Evolutionary conservation across 129 eudicot genomes (phyloP), one percentile per base, ranked within the genome.

Genomic region (Ambrosia artemisiifolia): DNA sequence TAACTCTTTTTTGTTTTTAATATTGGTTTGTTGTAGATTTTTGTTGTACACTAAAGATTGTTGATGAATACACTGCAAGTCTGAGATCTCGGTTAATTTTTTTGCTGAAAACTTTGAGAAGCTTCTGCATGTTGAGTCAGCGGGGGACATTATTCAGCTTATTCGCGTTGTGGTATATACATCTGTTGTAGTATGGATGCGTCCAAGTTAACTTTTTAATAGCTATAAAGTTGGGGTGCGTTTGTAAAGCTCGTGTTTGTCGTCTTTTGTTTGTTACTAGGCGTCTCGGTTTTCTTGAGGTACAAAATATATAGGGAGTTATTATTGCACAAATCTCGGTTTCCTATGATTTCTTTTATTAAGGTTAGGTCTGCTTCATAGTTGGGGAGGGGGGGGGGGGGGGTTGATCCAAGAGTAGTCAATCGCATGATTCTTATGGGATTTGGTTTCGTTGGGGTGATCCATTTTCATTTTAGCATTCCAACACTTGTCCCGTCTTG

Each of bases 81-180:
- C 75, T 38, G 94, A 94, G 63, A 79, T 95, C 75, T 63, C 80
- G 9, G 79, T 95, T 33, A 85, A 81, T 56, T 64, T 95, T 38
- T 95, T 90, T 83, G 94, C 83, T 81, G 88, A 83, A 83, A 73
- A 75, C 72, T 81, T 88, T 88, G 94, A 78, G 40, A 84, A 76
- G 82, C 97, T 95, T 63, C 99, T 96, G 32, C 64, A 55, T 11
- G 85, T 88, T 66, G 81, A 79, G 77, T 77, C 78, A 61, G 78
- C 71, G 69, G 96, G 96, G 42, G 97, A 94, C 78, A 88, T 95
- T 49, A 78, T 95, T 70, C 80, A 81, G 83, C 84, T 95, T 60
- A 81, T 84, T 46, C 90, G 69, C 2, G 94, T 94, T 67, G 75
- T 82, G 95, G 98, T 90, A 85, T 42, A 24, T 54, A 33, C n/a